Conservation (phyloP, 345 rosid genomes). For the Raphanus raphanistrum region DNA sequence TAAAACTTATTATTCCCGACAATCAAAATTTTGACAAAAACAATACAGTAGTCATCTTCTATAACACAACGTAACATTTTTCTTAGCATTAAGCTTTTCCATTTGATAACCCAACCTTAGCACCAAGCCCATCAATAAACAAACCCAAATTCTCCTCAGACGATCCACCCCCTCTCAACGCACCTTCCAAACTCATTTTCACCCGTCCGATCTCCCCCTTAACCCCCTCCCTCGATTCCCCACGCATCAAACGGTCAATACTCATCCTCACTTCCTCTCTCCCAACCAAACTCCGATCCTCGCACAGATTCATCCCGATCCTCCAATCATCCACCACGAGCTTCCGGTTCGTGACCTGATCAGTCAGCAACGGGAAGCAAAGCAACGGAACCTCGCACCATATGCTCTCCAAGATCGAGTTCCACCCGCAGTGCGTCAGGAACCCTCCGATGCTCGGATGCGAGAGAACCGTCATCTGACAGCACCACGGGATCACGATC, state of each 20-base stretch:
- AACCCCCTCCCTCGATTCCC: constrained; percentile 40
- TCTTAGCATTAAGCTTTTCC: constrained; percentile 12
- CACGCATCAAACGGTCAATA: constrained; percentile 53
- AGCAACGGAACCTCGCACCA: constrained; percentile 76
- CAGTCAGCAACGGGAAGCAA: constrained; percentile 70
- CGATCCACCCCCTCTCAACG: constrained; percentile 48
- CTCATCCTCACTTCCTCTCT: constrained; percentile 49
- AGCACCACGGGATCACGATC: constrained; percentile 74
- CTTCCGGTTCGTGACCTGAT: constrained; percentile 82
- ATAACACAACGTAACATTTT: neutral
- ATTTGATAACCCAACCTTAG: constrained; percentile 34
- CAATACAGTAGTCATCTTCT: neutral
- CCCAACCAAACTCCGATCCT: constrained; percentile 32
- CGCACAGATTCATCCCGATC: constrained; percentile 62
- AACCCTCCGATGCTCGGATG: constrained; percentile 76
- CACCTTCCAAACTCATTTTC: constrained; percentile 47
- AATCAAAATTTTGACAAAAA: neutral
- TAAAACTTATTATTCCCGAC: neutral
- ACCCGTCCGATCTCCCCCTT: constrained; percentile 44
- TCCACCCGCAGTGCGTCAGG: constrained; percentile 87
- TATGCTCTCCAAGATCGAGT: constrained; percentile 63
- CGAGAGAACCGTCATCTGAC: constrained; percentile 55
- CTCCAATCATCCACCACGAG: constrained; percentile 83
- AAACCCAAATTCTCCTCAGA: constrained; percentile 47
- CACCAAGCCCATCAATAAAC: constrained; percentile 45